These are phyloP conservation scores for Saturnispora besseyi DNA, from an alignment of 805 yeast genomes.

Conservation along the genomic window DNA sequence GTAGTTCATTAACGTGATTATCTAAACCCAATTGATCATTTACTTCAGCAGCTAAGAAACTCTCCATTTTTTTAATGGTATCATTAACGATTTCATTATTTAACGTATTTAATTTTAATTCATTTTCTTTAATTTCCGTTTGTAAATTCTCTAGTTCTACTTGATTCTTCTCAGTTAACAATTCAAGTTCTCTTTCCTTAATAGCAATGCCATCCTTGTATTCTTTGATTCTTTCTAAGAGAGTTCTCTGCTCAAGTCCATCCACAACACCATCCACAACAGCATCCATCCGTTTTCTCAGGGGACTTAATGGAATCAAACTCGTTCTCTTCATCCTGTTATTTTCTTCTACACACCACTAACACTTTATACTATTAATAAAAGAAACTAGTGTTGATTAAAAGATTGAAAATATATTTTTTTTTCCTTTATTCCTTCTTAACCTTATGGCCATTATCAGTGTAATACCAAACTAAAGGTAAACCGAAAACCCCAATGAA, in stretches of 20 bases:
- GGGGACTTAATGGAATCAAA: conserved; percentile 1
- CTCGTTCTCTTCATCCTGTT: conserved; percentile 1
- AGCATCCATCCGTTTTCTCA: conserved; percentile 2
- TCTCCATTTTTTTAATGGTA: conserved; percentile 3
- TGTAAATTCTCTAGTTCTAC: not conserved
- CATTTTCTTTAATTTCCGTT: not conserved
- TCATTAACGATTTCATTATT: not conserved
- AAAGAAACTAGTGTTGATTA: not conserved
- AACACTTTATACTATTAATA: not conserved
- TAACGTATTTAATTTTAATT: not conserved
- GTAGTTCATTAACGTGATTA: not conserved
- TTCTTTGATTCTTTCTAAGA: conserved; percentile 1
- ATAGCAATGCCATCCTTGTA: conserved; percentile 2
- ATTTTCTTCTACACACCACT: not conserved
- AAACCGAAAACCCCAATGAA: not conserved
- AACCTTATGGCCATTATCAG: not conserved
- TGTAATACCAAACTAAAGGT: conserved; percentile 2
- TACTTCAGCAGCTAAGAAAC: not conserved
- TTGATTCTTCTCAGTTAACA: too few species aligned
- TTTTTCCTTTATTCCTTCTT: not conserved
- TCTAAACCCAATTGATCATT: not conserved
- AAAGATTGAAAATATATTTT: not conserved
- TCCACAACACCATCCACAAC: conserved; percentile 4
- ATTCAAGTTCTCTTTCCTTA: conserved; percentile 1
- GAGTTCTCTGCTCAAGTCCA: not conserved